phyloP scores from a whole-genome alignment of 352 stramenopile genomes.

The Phytophthora meadii region DNA sequence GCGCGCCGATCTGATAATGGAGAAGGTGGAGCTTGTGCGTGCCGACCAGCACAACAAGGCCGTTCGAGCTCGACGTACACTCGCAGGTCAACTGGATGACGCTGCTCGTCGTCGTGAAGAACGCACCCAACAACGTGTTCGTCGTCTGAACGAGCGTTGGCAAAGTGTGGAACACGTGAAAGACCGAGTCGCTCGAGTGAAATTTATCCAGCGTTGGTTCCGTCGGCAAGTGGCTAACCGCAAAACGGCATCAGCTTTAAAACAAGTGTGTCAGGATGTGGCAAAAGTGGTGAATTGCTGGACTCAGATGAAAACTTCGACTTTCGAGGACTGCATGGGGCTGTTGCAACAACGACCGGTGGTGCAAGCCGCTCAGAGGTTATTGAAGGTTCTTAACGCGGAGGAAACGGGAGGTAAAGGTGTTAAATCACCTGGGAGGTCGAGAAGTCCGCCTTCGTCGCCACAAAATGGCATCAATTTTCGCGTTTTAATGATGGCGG shows the following conservation, averaged over 20 bases:
- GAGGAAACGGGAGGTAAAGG: conserved; percentile 6
- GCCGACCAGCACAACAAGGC: conserved; percentile 50
- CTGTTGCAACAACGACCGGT: conserved; percentile 67
- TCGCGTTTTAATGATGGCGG: conserved; percentile 76
- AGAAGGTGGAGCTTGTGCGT: conserved; percentile 66
- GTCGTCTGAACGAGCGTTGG: conserved; percentile 61
- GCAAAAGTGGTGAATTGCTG: conserved; percentile 52
- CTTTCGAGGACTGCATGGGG: conserved; percentile 71
- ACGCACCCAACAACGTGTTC: conserved; percentile 60
- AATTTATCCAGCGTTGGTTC: conserved; percentile 85
- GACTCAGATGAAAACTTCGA: conserved; percentile 39
- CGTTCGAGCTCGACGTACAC: conserved; percentile 35
- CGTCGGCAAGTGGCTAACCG: conserved; percentile 54
- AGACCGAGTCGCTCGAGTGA: conserved; percentile 60
- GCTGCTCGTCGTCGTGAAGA: conserved; percentile 55
- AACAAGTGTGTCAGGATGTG: conserved; percentile 45
- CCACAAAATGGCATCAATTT: conserved; percentile 46
- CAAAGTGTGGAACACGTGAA: conserved; percentile 77
- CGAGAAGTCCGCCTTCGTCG: not conserved
- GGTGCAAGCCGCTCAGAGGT: conserved; percentile 52
- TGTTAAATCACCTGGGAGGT: not conserved
- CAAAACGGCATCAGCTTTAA: conserved; percentile 45
- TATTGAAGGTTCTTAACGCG: conserved; percentile 64
- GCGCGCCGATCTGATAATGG: conserved; percentile 48
- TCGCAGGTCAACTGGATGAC: conserved; percentile 61